Evolutionary conservation across 257 asterid genomes (phyloP).

Genomic region (Solanum pimpinellifolium): DNA sequence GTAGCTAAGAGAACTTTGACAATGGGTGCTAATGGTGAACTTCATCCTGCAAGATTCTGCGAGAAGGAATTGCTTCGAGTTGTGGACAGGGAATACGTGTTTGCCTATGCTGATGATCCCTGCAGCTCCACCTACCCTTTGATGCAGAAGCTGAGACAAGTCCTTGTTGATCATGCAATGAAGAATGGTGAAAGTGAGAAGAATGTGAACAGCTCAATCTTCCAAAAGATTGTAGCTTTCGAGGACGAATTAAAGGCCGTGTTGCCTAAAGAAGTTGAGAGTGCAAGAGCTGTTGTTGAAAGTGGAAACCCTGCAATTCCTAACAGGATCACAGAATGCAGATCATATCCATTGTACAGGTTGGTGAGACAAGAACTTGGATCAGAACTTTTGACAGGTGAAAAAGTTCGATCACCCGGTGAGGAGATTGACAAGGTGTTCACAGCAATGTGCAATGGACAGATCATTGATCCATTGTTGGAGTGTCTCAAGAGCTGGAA

Average conservation of each 20-base stretch:
- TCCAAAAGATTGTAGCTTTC: conserved; percentile 30
- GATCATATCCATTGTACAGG: conserved; percentile 69
- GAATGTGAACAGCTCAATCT: conserved; percentile 26
- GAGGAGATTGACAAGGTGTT: conserved; percentile 80
- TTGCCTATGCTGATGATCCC: conserved; percentile 31
- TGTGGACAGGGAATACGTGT: conserved; percentile 30
- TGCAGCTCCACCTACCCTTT: conserved; percentile 32
- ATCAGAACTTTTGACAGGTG: conserved; percentile 44
- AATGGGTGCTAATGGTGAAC: conserved; percentile 31
- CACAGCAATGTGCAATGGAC: conserved; percentile 50
- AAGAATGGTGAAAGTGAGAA: conserved; percentile 29
- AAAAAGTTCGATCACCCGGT: conserved; percentile 57
- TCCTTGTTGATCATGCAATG: conserved; percentile 34
- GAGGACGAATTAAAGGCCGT: conserved; percentile 29
- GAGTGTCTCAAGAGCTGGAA: conserved; percentile 60
- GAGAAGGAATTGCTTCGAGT: conserved; percentile 35
- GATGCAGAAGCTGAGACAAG: conserved; percentile 34
- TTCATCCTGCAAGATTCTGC: conserved; percentile 36
- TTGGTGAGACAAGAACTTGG: conserved; percentile 63
- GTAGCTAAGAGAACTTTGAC: conserved; percentile 29
- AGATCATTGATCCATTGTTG: conserved; percentile 61
- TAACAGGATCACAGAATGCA: conserved; percentile 52
- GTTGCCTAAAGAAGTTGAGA: conserved; percentile 36
- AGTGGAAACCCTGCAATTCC: conserved; percentile 41
- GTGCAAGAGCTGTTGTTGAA: conserved; percentile 48